A percentile compares a stretch with the other conserved stretches of the same genome.
Evolutionary conservation across 345 rosid genomes (phyloP).

Genomic region (Alliaria petiolata): DNA sequence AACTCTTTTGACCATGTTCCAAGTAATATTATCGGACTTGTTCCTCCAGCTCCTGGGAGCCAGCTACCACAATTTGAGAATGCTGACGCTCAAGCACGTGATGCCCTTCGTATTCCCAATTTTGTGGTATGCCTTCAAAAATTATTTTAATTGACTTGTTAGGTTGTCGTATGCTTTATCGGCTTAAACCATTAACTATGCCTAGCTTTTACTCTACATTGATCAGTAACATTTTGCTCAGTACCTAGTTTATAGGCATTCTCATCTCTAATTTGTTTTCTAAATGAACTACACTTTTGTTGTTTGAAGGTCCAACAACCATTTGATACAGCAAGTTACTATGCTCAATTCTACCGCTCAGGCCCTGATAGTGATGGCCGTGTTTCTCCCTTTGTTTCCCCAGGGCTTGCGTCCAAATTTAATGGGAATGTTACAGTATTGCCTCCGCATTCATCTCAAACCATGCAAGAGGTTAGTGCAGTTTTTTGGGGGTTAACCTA

Average conservation of each 20-base stretch:
- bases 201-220: conserved; percentile 1
- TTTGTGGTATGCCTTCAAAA: conserved; percentile 57
- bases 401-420: conserved; percentile 72
- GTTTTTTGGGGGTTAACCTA: not conserved
- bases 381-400: conserved; percentile 69
- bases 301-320: conserved; percentile 67
- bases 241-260: not conserved
- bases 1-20: conserved; percentile 54
- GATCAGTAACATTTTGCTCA: not conserved
- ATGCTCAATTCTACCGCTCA: conserved; percentile 75
- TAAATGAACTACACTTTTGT: conserved; percentile 21
- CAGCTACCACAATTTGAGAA: conserved; percentile 65
- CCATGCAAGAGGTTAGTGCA: conserved; percentile 72
- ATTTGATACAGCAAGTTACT: conserved; percentile 72
- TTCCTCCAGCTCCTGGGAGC: conserved; percentile 60
- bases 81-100: conserved; percentile 74
- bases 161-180: not conserved
- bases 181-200: not conserved
- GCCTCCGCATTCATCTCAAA: conserved; percentile 73
- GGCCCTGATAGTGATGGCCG: conserved; percentile 70
- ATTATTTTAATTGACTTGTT: not conserved
- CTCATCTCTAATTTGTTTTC: not conserved
- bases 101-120: conserved; percentile 66
- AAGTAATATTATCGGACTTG: conserved; percentile 53
- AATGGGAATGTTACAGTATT: conserved; percentile 67